Conservation (phyloP, 2,329 filamentous ascomycete species). For the Penicillium sp. region DNA sequence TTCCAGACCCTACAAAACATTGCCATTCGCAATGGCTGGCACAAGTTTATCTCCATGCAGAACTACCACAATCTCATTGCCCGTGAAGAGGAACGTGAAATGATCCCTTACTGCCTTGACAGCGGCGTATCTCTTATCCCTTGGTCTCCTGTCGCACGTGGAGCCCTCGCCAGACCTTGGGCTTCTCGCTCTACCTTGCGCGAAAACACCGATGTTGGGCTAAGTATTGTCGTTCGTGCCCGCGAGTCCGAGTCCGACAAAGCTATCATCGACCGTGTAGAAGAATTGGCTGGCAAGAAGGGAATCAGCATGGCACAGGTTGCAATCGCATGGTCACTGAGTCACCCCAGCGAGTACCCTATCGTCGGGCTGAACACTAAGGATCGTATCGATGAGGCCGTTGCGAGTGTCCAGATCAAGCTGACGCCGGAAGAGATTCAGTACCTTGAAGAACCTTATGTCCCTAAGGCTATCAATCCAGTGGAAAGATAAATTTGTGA, state of each 20-base stretch:
- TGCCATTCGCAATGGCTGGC: constrained; percentile 50
- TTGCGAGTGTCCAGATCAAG: constrained; percentile 47
- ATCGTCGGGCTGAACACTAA: constrained; percentile 64
- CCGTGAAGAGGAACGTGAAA: constrained; percentile 52
- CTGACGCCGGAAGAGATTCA: constrained; percentile 38
- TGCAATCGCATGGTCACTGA: constrained; percentile 63
- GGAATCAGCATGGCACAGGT: constrained; percentile 65
- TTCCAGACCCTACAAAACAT: constrained; percentile 53
- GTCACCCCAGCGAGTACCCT: constrained; percentile 54
- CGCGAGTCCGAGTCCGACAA: constrained; percentile 51
- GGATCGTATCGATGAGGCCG: constrained; percentile 63
- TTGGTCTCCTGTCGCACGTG: constrained; percentile 45
- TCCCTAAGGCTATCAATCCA: constrained; percentile 4
- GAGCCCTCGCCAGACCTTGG: constrained; percentile 51
- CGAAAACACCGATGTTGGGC: constrained; percentile 46
- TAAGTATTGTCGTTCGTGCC: constrained; percentile 43
- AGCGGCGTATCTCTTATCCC: constrained; percentile 40
- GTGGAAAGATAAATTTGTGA: constrained; percentile 4
- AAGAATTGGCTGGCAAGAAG: constrained; percentile 60
- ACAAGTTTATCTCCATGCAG: constrained; percentile 54
- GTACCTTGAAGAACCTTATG: constrained; percentile 11
- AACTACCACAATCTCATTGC: constrained; percentile 52
- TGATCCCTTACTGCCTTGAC: constrained; percentile 44
- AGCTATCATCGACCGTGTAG: constrained; percentile 56
- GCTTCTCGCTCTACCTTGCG: constrained; percentile 43